These are phyloP conservation scores for Dictyostelium citrinum DNA, from an alignment of 78 protist genomes.

Conservation along the genomic window DNA sequence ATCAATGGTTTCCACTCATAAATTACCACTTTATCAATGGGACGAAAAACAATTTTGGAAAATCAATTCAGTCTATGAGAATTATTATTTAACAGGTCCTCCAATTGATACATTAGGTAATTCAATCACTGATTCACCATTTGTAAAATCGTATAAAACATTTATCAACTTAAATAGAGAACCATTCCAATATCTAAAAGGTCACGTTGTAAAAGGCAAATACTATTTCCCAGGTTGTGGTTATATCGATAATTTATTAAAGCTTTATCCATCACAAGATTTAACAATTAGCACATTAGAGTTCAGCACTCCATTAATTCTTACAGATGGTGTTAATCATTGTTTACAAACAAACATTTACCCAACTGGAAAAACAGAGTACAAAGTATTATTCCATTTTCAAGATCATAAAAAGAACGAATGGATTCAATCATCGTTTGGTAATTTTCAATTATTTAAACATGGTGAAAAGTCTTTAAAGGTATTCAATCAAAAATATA, in stretches of 20 bases:
- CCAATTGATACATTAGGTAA: background rate
- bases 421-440: background rate
- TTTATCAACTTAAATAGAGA: background rate
- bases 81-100: background rate
- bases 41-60: background rate
- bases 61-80: background rate
- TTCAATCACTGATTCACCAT: background rate
- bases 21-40: slow-evolving; percentile 12
- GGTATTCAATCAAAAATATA: background rate
- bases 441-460: background rate
- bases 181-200: slow-evolving; percentile 37
- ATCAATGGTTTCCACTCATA: background rate
- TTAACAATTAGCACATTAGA: background rate
- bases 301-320: slow-evolving; percentile 28
- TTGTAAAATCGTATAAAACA: slow-evolving; percentile 1
- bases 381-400: background rate
- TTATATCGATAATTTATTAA: slow-evolving; percentile 16
- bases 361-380: background rate
- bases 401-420: background rate
- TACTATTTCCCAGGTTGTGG: slow-evolving; percentile 44
- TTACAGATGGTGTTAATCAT: background rate
- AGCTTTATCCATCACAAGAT: background rate
- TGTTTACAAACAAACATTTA: background rate
- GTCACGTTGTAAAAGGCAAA: slow-evolving; percentile 25
- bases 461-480: background rate